Conservation (phyloP, 2,329 filamentous ascomycete genomes). For the Chaetomiaceae sp. region DNA sequence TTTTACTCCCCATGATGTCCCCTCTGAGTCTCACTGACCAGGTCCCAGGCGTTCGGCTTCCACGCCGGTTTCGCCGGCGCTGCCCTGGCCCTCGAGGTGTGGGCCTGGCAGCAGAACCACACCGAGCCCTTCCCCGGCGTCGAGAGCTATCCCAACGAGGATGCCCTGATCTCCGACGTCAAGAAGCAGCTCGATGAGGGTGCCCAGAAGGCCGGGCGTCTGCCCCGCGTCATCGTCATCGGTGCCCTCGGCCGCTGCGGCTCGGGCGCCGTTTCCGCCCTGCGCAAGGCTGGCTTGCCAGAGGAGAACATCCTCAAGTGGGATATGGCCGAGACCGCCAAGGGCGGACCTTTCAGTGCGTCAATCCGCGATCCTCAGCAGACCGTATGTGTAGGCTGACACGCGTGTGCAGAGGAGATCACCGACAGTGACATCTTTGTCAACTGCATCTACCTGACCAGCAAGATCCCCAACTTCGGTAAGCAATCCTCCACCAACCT, state of each 20-base stretch:
- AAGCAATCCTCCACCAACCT: background rate
- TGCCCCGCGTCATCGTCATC: slow-evolving; percentile 76
- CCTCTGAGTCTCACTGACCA: background rate
- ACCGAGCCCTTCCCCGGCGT: slow-evolving; percentile 60
- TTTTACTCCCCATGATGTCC: background rate
- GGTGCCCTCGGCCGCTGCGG: slow-evolving; percentile 82
- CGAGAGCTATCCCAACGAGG: slow-evolving; percentile 69
- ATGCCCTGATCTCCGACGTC: slow-evolving; percentile 66
- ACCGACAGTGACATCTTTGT: slow-evolving; percentile 71
- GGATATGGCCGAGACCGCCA: slow-evolving; percentile 76
- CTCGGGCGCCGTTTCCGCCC: slow-evolving; percentile 76
- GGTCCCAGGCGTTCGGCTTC: slow-evolving; percentile 57
- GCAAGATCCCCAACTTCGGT: slow-evolving; percentile 72
- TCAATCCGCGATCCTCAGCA: background rate
- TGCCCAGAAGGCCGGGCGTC: slow-evolving; percentile 57
- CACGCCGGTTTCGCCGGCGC: slow-evolving; percentile 73
- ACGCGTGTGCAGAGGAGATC: slow-evolving; percentile 55
- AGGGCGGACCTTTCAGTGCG: slow-evolving; percentile 64
- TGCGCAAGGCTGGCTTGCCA: slow-evolving; percentile 67
- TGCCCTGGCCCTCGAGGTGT: slow-evolving; percentile 71
- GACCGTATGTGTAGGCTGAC: slow-evolving; percentile 7
- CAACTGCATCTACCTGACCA: slow-evolving; percentile 80
- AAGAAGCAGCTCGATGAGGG: slow-evolving; percentile 66
- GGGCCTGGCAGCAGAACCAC: slow-evolving; percentile 72
- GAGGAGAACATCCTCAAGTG: slow-evolving; percentile 61